These are phyloP conservation scores for Cutaneotrichosporon sp. DNA, from an alignment of 1,284 basidiomycete genomes.

Conservation along the genomic window DNA sequence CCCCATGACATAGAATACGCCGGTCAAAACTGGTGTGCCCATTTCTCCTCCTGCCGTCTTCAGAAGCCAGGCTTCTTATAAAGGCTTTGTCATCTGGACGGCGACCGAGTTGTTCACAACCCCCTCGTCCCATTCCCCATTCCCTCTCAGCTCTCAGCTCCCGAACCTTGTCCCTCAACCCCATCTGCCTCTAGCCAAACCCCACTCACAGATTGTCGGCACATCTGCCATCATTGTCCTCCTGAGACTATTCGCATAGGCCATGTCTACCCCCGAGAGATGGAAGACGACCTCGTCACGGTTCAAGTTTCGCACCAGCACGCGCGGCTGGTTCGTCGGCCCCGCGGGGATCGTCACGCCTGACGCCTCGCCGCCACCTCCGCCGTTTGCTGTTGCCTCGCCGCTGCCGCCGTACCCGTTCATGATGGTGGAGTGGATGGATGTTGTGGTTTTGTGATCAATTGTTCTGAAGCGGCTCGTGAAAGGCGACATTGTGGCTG, in stretches of 20 bases:
- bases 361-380: neutral
- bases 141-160: too few relatives aligned
- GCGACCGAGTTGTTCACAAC: too few relatives aligned
- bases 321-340: constrained; percentile 38
- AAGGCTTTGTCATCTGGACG: too few relatives aligned
- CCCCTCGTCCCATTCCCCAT: too few relatives aligned
- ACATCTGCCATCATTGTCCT: constrained; percentile 93
- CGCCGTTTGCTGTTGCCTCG: neutral
- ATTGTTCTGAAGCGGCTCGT: too few relatives aligned
- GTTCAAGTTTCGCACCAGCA: constrained; percentile 53
- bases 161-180: neutral
- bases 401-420: constrained; percentile 1
- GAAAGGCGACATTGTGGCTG: too few relatives aligned
- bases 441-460: neutral
- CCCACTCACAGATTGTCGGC: constrained; percentile 76
- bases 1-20: too few relatives aligned
- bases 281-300: constrained; percentile 80
- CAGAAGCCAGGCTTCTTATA: too few relatives aligned
- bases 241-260: constrained; percentile 84
- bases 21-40: too few relatives aligned
- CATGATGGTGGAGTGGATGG: neutral
- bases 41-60: too few relatives aligned
- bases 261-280: constrained; percentile 86
- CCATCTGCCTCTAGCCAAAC: neutral
- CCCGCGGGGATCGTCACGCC: constrained; percentile 27